Evolutionary conservation across 202 grass and related monocot species (phyloP), one percentile per base, ranked within the genome.

Genomic region (Digitaria exilis): DNA sequence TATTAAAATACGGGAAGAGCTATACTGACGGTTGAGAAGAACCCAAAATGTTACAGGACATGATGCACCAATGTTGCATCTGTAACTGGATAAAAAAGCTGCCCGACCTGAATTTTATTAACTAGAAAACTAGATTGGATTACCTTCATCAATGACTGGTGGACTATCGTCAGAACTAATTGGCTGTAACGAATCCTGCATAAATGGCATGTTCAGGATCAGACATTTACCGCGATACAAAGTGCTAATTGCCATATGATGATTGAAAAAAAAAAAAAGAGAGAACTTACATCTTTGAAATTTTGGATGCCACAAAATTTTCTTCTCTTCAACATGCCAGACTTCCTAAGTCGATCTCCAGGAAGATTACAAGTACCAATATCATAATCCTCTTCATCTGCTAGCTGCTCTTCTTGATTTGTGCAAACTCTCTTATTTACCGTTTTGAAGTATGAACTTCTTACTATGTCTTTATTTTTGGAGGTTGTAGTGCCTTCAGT

Each of bases 381-480:
- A 44, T 84, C 67, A 34, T 9, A 37, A 28, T 67, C 76, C 62
- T 92, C 69, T 66, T 78, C 84, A 77, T 82, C 82, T 71, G 64
- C 62, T 22, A 60, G 73, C 43, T 72, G 41, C 2, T 61, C 75
- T 69, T 84, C 82, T 88, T 78, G 79, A 72, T 72, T 84, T 83
- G 45, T 88, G 70, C 59, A 75, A 76, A 78, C 71, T 61, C 88
- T 80, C 32, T 87, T 65, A 16, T 93, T 87, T 35, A 65, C 35
- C n/a, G n/a, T n/a, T n/a, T n/a, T n/a, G 72, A 98, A 98, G 79
- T 91, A 95, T 51, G 82, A 77, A 86, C 90, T 97, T 76, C 76
- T 88, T 31, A 86, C 81, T 52, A 83, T 45, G 56, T 84, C 87
- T 82, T 85, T 94, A 67, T 89, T 75, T 46, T 30, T 77, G n/a